phyloP scores from a whole-genome alignment of 1,139 yeast genomes.

The Saccharomyces hybrid region DNA sequence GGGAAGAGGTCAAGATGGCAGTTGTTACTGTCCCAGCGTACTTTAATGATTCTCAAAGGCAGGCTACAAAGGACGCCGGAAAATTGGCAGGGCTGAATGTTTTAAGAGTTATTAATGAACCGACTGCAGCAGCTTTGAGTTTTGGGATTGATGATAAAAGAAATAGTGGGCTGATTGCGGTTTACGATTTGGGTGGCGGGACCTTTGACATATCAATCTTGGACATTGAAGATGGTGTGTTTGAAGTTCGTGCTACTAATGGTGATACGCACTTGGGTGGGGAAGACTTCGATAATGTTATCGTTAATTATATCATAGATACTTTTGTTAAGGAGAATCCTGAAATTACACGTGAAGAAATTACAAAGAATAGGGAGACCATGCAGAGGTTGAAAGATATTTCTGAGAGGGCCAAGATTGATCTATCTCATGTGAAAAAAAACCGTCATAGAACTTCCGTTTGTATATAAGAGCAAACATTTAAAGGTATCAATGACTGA shows the following conservation, averaged over 20 bases:
- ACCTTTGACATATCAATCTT: constrained; percentile 74
- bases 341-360: constrained; percentile 8
- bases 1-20: constrained; percentile 44
- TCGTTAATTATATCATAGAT: constrained; percentile 47
- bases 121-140: constrained; percentile 78
- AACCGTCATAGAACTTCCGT: constrained; percentile 57
- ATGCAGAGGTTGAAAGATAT: constrained; percentile 67
- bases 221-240: constrained; percentile 74
- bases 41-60: constrained; percentile 71
- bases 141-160: constrained; percentile 51
- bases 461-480: constrained; percentile 45
- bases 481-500: constrained; percentile 49
- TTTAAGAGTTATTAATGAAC: constrained; percentile 66
- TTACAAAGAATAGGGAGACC: constrained; percentile 17
- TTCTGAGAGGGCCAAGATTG: constrained; percentile 65
- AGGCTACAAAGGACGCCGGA: constrained; percentile 70
- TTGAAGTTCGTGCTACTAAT: constrained; percentile 75
- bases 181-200: constrained; percentile 78
- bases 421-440: constrained; percentile 51
- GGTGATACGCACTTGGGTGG: constrained; percentile 84
- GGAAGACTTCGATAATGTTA: constrained; percentile 65
- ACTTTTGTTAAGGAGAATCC: constrained; percentile 37
- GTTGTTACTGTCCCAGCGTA: constrained; percentile 79
- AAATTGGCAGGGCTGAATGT: constrained; percentile 59
- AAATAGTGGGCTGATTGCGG: constrained; percentile 57